Evolutionary conservation across 805 yeast genomes (phyloP), one percentile per base, ranked within the genome.

Genomic region (Pichia manshurica): DNA sequence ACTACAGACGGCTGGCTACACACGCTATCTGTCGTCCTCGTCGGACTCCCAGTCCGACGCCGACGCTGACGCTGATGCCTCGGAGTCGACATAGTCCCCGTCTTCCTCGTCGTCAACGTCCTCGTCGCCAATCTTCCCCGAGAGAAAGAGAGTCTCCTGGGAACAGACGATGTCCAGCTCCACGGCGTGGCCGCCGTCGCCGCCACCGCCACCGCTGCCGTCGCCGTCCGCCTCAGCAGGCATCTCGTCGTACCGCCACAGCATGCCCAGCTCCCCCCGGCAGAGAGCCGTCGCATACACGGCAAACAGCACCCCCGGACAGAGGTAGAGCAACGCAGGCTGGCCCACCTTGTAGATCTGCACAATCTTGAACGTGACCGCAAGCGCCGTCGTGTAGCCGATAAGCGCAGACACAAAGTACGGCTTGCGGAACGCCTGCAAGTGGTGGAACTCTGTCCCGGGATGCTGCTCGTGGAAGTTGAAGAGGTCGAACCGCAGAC

Each of bases 261-360:
- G 45, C 19, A 58, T 50, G 0, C 44, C 52, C 19, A 74, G 52
- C 23, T 81, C 84, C 1, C 74, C 74, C 22, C 62, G 62, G 3
- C 46, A n/a, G n/a, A 55, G 42, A 0, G 78, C 77, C 0, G 64
- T 54, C 0, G 56, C 33, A 0, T 63, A n/a, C 0, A 72, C 67
- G 0, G 73, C 63, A 0, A 67, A 8, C 0, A 69, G 31, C 25
- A 74, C 39, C 4, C 66, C 56, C 4, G 89, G 89, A 4, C 80
- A 80, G 22, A 83, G 61, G 57, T 81, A 83, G 17, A 84, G 58
- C 51, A 84, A 64, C 0, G 88, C 88, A 1, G 89, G 89, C 61
- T 82, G 89, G 0, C 81, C 87, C 10, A 56, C 60, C 1, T 70
- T 55, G 51, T 56, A 75, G 3, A 56, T 44, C 29, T 66, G 63